Base-by-base conservation (phyloP, 78 protist genomes). In the Dictyostelium purpureum region DNA sequence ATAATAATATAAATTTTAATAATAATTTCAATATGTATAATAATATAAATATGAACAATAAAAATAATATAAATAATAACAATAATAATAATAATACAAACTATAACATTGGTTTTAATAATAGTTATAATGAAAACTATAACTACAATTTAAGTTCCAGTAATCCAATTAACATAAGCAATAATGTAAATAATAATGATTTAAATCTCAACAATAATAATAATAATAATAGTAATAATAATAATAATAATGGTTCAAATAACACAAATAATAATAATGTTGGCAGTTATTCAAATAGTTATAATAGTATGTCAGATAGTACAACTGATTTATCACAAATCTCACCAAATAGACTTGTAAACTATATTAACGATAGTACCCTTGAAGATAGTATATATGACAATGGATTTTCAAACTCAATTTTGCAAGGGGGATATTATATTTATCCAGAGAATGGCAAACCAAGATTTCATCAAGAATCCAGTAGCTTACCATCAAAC, bases 271-370 rank as follows among this genome's bases (percentile, higher is more conserved):
- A 70, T 42, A 37, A 43, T 70, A 24, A 70, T 42, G 31, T 7
- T 16, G 52, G 52, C 12, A 47, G n/a, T 47, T 14, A 59, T 26
- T 28, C 40, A 14, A 59, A 59, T 59, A 59, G 69, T 28, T 59
- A 59, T 31, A 59, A 59, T 59, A 59, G 69, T 59, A 59, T 59
- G 69, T 24, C 75, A 28, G 75, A 67, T 38, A 38, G 54, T 38
- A 38, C 75, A n/a, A 35, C 28, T 26, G 75, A 67, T 9, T 37
- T 67, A 37, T 67, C 75, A 2, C 75, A 67, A 67, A 9, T 67
- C 19, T 67, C 75, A 67, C 75, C 75, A 33, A 67, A 67, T 67
- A 67, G 49, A 67, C 28, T 67, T 19, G 26, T 43, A 40, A 12
- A 51, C 33, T 49, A 33, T 24, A 33, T 33, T 51, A 49, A 51